Percentiles rank a stretch among this genome's conserved stretches.
Conservation (phyloP, 306 rosid genomes). For the Carpinus fangiana region DNA sequence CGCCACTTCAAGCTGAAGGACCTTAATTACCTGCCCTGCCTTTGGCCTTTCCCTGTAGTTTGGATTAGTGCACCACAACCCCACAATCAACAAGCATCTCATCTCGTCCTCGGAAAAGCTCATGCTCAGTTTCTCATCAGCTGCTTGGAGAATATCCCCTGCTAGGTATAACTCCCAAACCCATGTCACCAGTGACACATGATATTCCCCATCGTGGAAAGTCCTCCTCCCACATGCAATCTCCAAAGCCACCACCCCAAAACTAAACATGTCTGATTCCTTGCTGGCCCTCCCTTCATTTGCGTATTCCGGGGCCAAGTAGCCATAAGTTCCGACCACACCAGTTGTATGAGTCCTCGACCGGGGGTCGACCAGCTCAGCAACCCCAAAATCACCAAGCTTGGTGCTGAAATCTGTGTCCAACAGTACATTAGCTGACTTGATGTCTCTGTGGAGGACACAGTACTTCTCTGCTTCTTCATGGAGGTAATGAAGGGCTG, state of each 20-base stretch:
- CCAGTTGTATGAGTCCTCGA: conserved; percentile 37
- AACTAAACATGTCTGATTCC: conserved; percentile 58
- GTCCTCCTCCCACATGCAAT: conserved; percentile 59
- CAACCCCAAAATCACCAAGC: conserved; percentile 63
- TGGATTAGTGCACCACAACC: conserved; percentile 48
- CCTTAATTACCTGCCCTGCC: conserved; percentile 44
- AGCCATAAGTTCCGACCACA: conserved; percentile 50
- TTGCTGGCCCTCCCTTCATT: conserved; percentile 44
- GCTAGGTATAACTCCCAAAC: conserved; percentile 40
- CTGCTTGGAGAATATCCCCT: conserved; percentile 35
- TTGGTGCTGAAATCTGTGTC: conserved; percentile 53
- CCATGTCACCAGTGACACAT: conserved; percentile 32
- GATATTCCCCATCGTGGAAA: conserved; percentile 39
- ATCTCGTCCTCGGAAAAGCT: conserved; percentile 32
- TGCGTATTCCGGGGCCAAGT: conserved; percentile 51
- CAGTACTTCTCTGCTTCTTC: conserved; percentile 53
- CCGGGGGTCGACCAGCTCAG: conserved; percentile 48
- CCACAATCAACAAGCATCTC: conserved; percentile 35
- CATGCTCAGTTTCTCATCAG: conserved; percentile 32
- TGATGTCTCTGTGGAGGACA: conserved; percentile 60
- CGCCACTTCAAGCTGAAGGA: conserved; percentile 33
- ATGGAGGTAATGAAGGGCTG: conserved; percentile 57
- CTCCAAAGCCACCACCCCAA: conserved; percentile 66
- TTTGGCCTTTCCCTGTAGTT: conserved; percentile 41
- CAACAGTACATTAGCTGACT: conserved; percentile 54